phyloP scores from a whole-genome alignment of 164 flowering plant genomes.

The Nelumbo lutea region DNA sequence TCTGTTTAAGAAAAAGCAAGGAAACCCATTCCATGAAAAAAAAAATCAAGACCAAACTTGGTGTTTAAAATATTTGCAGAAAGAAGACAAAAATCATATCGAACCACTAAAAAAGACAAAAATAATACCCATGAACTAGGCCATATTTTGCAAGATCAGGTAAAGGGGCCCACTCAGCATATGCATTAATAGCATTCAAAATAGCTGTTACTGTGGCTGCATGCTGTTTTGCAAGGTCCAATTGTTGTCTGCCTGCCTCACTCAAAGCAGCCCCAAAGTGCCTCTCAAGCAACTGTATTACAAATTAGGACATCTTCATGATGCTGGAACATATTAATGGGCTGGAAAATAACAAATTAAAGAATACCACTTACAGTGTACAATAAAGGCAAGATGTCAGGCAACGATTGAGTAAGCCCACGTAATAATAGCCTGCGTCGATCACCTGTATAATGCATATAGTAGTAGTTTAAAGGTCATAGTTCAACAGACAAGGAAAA shows the following conservation, averaged over 20 bases:
- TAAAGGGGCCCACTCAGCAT: constrained; percentile 98
- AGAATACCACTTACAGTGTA: constrained; percentile 51
- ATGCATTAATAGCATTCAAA: constrained; percentile 89
- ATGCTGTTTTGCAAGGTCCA: constrained; percentile 86
- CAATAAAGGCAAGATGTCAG: constrained; percentile 76
- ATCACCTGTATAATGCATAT: constrained; percentile 53
- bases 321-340: not conserved
- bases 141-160: constrained; percentile 84
- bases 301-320: constrained; percentile 6
- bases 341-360: not conserved
- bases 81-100: not conserved
- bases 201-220: constrained; percentile 77
- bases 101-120: not conserved
- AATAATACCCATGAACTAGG: constrained; percentile 73
- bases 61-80: not conserved
- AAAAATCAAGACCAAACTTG: not conserved
- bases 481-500: not conserved
- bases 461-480: constrained; percentile 3
- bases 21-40: not conserved
- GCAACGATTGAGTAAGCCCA: constrained; percentile 82
- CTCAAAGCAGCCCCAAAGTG: constrained; percentile 89
- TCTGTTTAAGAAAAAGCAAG: constrained; percentile 29
- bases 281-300: constrained; percentile 67
- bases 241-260: constrained; percentile 68
- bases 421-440: constrained; percentile 80